Evolutionary conservation across 208 protist species (phyloP).

Genomic region (Borovskyia barvae): DNA sequence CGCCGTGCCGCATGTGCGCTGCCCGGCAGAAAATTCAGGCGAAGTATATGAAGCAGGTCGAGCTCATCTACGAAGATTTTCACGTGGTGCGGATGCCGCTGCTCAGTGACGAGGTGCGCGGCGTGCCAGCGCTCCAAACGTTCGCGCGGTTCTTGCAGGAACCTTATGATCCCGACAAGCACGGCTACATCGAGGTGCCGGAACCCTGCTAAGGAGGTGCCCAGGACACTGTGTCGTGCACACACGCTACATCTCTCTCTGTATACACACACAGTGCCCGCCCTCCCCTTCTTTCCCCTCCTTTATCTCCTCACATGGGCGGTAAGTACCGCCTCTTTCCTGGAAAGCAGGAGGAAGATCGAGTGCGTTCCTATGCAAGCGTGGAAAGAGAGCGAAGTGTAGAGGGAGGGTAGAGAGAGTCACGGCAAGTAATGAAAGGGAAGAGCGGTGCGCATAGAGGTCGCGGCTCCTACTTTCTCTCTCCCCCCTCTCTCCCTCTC

Average conservation of each 20-base stretch:
- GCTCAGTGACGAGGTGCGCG: slow-evolving; percentile 91
- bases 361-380: too few species aligned
- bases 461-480: not conserved
- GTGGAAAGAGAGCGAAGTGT: too few species aligned
- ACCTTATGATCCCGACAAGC: slow-evolving; percentile 54
- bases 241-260: not conserved
- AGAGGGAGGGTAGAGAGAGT: too few species aligned
- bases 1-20: slow-evolving; percentile 85
- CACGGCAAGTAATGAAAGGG: not conserved
- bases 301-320: too few species aligned
- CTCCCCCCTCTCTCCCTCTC: not conserved
- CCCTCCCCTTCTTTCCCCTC: not conserved
- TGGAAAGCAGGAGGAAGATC: too few species aligned
- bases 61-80: slow-evolving; percentile 95
- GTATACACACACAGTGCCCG: not conserved
- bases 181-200: slow-evolving; percentile 53
- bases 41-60: slow-evolving; percentile 96
- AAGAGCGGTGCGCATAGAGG: not conserved
- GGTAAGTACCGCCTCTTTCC: too few species aligned
- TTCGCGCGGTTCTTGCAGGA: slow-evolving; percentile 80
- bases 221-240: too few species aligned
- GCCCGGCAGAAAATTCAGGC: slow-evolving; percentile 91
- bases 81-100: slow-evolving; percentile 94
- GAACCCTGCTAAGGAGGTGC: slow-evolving; percentile 1
- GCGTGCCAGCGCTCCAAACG: slow-evolving; percentile 47